Percentiles rank a stretch among this genome's conserved stretches.
These are phyloP conservation scores for Ophiobolus disseminans DNA, from an alignment of 2,329 filamentous ascomycete species.

Conservation along the genomic window DNA sequence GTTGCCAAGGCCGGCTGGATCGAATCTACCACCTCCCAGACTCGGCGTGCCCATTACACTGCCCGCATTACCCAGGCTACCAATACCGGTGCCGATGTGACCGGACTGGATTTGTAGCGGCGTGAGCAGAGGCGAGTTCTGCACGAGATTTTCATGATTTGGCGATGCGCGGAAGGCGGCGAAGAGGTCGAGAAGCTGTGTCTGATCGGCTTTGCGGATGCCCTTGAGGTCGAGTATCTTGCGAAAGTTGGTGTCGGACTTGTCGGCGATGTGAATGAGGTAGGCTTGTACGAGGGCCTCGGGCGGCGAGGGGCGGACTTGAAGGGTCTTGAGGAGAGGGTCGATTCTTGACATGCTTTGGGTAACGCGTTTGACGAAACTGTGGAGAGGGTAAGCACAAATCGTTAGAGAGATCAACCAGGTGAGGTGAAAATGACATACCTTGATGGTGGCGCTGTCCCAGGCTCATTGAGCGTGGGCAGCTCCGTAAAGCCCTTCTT, in stretches of 20 bases:
- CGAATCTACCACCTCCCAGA: constrained; percentile 64
- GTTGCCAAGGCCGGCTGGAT: constrained; percentile 82
- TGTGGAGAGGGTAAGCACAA: constrained; percentile 48
- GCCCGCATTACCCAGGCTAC: constrained; percentile 47
- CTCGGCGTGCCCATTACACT: constrained; percentile 50
- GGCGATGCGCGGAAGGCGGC: constrained; percentile 77
- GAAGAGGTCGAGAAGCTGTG: constrained; percentile 85
- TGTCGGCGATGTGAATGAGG: constrained; percentile 93
- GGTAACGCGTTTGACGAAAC: constrained; percentile 86
- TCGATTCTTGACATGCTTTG: constrained; percentile 86
- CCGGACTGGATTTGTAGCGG: constrained; percentile 44
- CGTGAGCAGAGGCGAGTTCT: constrained; percentile 46
- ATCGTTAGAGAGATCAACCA: neutral
- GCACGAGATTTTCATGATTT: constrained; percentile 69
- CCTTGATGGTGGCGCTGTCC: constrained; percentile 63
- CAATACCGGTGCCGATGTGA: constrained; percentile 52
- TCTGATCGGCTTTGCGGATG: constrained; percentile 80
- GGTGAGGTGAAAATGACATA: constrained; percentile 36
- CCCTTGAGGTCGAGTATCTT: constrained; percentile 97
- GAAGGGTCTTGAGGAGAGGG: constrained; percentile 91
- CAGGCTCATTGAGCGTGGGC: constrained; percentile 65
- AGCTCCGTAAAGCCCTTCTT: constrained; percentile 80
- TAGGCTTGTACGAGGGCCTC: constrained; percentile 97
- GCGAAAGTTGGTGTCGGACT: constrained; percentile 91
- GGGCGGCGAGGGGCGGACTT: constrained; percentile 88